Percentiles rank a stretch among this genome's conserved stretches.
Conservation (phyloP, 441 rosid genomes). For the Metrosideros polymorpha region DNA sequence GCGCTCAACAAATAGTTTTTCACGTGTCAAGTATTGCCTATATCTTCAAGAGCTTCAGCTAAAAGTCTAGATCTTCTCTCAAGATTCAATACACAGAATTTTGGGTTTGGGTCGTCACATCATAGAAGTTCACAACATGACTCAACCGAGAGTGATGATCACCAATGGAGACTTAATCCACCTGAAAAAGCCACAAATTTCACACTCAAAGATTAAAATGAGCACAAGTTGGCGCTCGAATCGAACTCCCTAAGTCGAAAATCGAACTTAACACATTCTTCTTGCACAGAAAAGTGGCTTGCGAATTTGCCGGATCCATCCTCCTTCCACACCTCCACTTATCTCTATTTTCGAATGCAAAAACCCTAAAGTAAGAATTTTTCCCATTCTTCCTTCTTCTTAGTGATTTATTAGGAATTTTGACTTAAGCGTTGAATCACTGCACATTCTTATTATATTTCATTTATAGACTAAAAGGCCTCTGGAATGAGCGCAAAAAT, state of each 20-base stretch:
- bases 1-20: rapidly evolving
- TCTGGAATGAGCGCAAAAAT: neutral
- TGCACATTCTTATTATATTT: rapidly evolving
- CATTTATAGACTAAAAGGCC: neutral
- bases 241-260: neutral
- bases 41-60: neutral
- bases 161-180: rapidly evolving
- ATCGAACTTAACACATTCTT: neutral
- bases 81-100: neutral
- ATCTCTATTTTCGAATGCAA: neutral
- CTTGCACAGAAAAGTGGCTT: neutral
- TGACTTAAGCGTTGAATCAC: neutral
- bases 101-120: neutral
- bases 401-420: neutral
- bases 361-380: neutral
- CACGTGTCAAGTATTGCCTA: neutral
- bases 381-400: neutral
- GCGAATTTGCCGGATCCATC: neutral
- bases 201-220: neutral
- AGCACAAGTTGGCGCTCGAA: neutral
- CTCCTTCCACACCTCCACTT: neutral
- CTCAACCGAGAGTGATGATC: neutral
- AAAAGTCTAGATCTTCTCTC: neutral
- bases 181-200: neutral
- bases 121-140: neutral